Conservation (phyloP, 2,329 filamentous ascomycete species). For the Cladosporium cucumerinum region DNA sequence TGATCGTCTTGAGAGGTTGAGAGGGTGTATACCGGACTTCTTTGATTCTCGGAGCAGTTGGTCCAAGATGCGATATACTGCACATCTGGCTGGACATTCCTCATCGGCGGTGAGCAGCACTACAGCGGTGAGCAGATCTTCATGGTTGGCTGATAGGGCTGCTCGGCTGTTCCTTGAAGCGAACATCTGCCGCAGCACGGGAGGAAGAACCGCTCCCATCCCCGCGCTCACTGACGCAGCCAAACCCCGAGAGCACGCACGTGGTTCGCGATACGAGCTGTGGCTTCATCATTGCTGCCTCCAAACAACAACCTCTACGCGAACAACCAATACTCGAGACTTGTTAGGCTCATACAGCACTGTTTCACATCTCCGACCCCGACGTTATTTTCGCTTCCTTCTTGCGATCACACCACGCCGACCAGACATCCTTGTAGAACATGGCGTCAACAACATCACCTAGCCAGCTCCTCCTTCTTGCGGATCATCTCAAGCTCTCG, state of each 20-base stretch:
- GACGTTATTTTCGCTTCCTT: neutral
- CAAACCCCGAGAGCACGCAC: neutral
- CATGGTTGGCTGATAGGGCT: neutral
- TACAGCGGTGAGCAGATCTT: neutral
- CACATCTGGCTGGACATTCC: neutral
- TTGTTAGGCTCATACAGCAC: neutral
- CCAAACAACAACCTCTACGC: neutral
- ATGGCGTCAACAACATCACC: constrained; percentile 34
- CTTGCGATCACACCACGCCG: neutral
- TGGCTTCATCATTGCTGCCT: neutral
- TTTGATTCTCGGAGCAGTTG: neutral
- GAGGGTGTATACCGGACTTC: neutral
- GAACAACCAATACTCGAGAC: neutral
- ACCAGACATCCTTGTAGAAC: neutral
- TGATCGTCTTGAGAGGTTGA: neutral
- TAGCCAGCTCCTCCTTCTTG: constrained; percentile 81
- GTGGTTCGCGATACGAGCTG: neutral
- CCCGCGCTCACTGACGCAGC: constrained; percentile 6
- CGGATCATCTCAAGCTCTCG: constrained; percentile 95
- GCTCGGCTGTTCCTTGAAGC: neutral
- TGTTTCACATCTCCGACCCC: neutral
- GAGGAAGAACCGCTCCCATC: constrained; percentile 1
- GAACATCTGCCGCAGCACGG: neutral
- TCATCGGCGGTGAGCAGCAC: neutral
- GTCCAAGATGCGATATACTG: neutral